These are phyloP conservation scores for Phytophthora capsici DNA, from an alignment of 352 stramenopile genomes.

Conservation along the genomic window DNA sequence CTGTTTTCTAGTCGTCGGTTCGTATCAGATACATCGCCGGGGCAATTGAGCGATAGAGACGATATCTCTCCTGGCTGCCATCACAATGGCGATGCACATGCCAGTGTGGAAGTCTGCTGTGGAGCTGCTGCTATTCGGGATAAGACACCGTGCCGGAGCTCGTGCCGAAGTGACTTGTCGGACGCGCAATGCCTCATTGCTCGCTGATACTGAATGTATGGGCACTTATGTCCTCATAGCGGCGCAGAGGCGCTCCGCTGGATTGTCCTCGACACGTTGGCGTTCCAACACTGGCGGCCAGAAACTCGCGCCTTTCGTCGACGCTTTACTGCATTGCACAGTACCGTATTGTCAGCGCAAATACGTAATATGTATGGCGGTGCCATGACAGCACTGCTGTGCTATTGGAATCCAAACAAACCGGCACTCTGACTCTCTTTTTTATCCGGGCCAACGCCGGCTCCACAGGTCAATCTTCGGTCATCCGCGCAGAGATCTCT, in stretches of 20 bases:
- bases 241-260: constrained; percentile 3
- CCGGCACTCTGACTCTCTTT: constrained; percentile 14
- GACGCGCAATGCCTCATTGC: neutral
- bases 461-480: too few species aligned
- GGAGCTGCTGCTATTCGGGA: constrained; percentile 25
- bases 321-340: neutral
- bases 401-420: neutral
- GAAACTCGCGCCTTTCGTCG: constrained; percentile 11
- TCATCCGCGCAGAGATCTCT: too few species aligned
- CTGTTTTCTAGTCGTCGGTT: constrained; percentile 23
- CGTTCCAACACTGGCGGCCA: constrained; percentile 27
- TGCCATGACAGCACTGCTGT: neutral
- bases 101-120: constrained; percentile 10
- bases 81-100: neutral
- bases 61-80: neutral
- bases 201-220: neutral
- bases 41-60: constrained; percentile 28
- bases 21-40: constrained; percentile 25
- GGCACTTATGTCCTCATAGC: neutral
- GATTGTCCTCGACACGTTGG: constrained; percentile 14
- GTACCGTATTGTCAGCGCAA: too few species aligned
- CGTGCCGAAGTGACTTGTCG: too few species aligned
- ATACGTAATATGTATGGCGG: too few species aligned
- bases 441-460: constrained; percentile 6
- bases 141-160: constrained; percentile 1